phyloP scores from a whole-genome alignment of 2,329 filamentous ascomycete species.

The Fusarium poae region DNA sequence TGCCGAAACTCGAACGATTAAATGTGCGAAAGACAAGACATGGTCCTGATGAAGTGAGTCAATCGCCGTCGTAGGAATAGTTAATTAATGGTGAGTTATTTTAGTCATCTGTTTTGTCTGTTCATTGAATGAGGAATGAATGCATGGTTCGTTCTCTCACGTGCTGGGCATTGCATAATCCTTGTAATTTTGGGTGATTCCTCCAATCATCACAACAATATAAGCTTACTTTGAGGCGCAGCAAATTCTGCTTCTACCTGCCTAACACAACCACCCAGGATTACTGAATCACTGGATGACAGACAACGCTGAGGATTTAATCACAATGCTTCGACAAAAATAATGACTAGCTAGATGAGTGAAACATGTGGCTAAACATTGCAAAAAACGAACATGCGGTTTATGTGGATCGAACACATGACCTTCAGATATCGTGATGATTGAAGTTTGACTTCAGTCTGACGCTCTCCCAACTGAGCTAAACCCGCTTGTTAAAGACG shows the following conservation, averaged over 20 bases:
- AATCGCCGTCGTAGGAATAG: neutral
- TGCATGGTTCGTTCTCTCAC: neutral
- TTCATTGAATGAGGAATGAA: neutral
- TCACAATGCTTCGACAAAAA: no score
- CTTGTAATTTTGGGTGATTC: neutral
- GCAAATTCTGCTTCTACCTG: neutral
- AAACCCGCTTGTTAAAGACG: constrained; percentile 18
- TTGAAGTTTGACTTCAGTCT: constrained; percentile 42
- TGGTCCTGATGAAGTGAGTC: no score
- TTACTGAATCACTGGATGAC: no score
- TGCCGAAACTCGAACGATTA: neutral
- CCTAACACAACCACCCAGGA: no score
- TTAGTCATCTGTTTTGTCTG: neutral
- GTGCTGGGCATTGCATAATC: neutral
- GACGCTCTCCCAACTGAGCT: constrained; percentile 48
- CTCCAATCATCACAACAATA: neutral
- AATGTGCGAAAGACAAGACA: neutral
- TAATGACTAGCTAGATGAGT: no score
- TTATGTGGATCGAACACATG: constrained; percentile 49
- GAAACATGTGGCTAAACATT: neutral
- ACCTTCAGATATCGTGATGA: constrained; percentile 47
- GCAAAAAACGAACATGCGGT: constrained; percentile 32
- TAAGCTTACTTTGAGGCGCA: neutral
- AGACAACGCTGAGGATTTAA: no score
- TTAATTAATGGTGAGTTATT: neutral